phyloP scores from a whole-genome alignment of 345 rosid species.

The Euphorbia tirucalli region DNA sequence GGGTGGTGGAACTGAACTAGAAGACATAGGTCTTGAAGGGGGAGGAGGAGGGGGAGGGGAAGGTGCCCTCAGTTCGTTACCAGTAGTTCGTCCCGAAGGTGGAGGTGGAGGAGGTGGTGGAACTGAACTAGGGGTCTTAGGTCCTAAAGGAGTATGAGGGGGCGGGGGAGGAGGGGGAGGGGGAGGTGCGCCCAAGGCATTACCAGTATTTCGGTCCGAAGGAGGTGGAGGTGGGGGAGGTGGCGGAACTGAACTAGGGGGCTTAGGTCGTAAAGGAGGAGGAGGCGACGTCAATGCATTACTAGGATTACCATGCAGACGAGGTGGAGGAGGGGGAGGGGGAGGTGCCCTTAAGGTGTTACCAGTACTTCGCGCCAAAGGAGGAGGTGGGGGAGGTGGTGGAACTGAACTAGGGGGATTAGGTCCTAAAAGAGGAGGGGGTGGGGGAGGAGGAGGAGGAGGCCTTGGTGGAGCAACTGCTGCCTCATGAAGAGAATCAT shows the following conservation, averaged over 20 bases:
- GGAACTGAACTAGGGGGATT: no score
- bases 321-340: constrained; percentile 30
- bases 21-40: constrained; percentile 8
- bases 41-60: no score
- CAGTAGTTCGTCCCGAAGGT: no score
- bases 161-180: constrained; percentile 34
- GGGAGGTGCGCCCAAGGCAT: background rate
- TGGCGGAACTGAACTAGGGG: constrained; percentile 6
- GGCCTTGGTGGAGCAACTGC: no score
- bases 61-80: no score
- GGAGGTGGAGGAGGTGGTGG: no score
- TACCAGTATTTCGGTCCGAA: background rate
- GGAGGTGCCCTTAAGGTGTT: constrained; percentile 4
- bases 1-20: constrained; percentile 36
- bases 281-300: constrained; percentile 17
- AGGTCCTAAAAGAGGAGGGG: background rate
- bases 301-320: no score
- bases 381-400: background rate
- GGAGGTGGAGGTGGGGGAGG: constrained; percentile 22
- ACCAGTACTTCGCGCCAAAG: background rate
- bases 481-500: constrained; percentile 24
- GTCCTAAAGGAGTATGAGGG: no score
- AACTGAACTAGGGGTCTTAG: no score
- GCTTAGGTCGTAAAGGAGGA: constrained; percentile 26
- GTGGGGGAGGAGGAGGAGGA: no score